A percentile compares a stretch with the other conserved stretches of the same genome.
phyloP scores from a whole-genome alignment of 179 eudicot genomes.

The Beta corolliflora region DNA sequence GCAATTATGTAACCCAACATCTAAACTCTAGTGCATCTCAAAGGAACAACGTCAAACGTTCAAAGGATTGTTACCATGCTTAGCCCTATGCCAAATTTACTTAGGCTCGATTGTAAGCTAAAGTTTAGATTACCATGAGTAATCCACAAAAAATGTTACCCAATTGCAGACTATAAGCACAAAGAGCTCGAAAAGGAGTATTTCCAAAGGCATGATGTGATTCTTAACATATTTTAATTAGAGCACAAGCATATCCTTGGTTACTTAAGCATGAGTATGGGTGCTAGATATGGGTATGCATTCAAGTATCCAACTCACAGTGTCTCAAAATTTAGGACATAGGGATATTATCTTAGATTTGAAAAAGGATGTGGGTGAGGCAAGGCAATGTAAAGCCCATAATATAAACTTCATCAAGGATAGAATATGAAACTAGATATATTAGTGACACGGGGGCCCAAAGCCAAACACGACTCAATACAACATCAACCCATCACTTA shows the following conservation, averaged over 20 bases:
- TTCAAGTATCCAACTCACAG: too few relatives aligned
- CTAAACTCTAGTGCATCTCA: not conserved
- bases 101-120: not conserved
- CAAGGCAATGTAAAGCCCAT: not conserved
- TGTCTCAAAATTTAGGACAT: too few relatives aligned
- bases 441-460: too few relatives aligned
- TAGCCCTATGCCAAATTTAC: not conserved
- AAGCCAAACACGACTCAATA: too few relatives aligned
- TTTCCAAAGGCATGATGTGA: not conserved
- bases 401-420: not conserved
- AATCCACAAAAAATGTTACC: conserved; percentile 1
- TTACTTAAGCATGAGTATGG: not conserved
- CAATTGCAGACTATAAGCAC: not conserved
- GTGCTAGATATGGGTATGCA: not conserved
- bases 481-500: too few relatives aligned
- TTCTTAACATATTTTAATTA: too few relatives aligned
- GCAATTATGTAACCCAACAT: not conserved
- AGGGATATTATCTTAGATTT: too few relatives aligned
- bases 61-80: not conserved
- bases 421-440: not conserved
- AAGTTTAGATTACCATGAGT: not conserved
- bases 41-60: not conserved
- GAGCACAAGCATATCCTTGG: not conserved
- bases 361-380: not conserved
- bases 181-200: not conserved